Base-by-base conservation (phyloP, 2,329 filamentous ascomycete species). In the Paraphaeosphaeria minitans region DNA sequence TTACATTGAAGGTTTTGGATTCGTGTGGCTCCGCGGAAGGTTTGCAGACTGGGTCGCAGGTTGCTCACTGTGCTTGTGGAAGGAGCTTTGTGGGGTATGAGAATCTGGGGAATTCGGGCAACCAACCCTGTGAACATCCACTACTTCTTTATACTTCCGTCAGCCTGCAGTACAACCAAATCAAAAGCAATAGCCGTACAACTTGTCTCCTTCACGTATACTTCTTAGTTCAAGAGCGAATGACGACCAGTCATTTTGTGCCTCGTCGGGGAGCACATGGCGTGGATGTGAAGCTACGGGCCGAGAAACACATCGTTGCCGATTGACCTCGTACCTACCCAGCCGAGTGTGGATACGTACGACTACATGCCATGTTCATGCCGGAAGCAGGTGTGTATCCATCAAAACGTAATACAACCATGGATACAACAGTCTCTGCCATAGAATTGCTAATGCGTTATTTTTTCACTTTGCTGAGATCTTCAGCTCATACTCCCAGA, bases 141-240 rank as follows among this genome's bases (percentile, higher is more conserved):
- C 41, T 41, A 33, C 33, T 35, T 45, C 51, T 66, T 63, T 67
- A 66, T 67, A 60, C 41, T 21, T 48, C 52, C 16, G 24, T 39
- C 42, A 53, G 27, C 27, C 35, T 46, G 42, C 49, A 24, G 24
- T 53, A 22, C 10, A 39, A 24, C 41, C 10, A 43, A 12, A 12
- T 3, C 22, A 19, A 10, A 43, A n/a, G 19, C 19, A 19, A 13
- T 21, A 43, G 19, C 41, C 19, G 41, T 13, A 43, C 41, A 43
- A 4, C 10, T 13, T 22, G 19, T 22, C 19, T n/a, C 41, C 10
- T 43, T 22, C 19, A 43, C 41, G 4, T 12, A 12, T 19, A 31
- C 19, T 22, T 39, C 8, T 39, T 7, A 9, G 37, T 14, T 16
- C 16, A 7, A 19, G 41, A 21, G 19, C 19, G 19, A 7, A n/a